Evolutionary conservation across 2,329 filamentous ascomycete species (phyloP), one percentile per base, ranked within the genome.

Genomic region (Cladosporium colombiae): DNA sequence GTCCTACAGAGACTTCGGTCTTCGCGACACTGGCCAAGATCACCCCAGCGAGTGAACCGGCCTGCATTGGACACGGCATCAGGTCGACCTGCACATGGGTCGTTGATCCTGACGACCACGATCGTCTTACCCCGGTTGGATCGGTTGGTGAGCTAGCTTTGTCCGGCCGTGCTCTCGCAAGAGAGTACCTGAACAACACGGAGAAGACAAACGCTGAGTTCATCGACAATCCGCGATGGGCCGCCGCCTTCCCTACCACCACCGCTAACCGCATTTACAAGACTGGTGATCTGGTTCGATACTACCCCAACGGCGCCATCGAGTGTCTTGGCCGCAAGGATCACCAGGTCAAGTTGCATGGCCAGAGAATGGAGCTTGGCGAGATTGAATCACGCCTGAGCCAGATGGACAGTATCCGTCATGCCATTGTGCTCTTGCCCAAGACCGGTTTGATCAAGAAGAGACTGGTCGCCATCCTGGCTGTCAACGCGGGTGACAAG

Each of bases 301-400:
- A 72, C 53, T 62, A 65, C 8, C 37, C 58, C 14, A 68, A 73
- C 56, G 70, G 68, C 16, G 60, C 58, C 27, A 55, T 70, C 31
- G 37, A 62, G 6, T 90, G 92, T 52, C 77, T 86, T 13, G 90
- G 91, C 16, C 84, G 91, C 25, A 82, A 88, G 27, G 92, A 94
- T 70, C 88, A 89, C 65, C 91, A 93, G 75, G 82, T 94, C 60
- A 95, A 94, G 74, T 81, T 96, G 14, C 85, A 90, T 37, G 91
- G 92, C 0, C 89, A 93, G 69, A 82, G 90, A 53, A 87, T 96
- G 31, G 91, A 95, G 73, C 83, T 92, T 14, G 84, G 85, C 0
- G 92, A 94, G 72, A 88, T 96, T 57, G 89, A 88, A 66, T 84
- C 84, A 13, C 80, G 84, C 23, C 77, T 92, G 5, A 58, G 53